phyloP scores from a whole-genome alignment of 139 green algal species.

The Chlamydomonas schloesseri region DNA sequence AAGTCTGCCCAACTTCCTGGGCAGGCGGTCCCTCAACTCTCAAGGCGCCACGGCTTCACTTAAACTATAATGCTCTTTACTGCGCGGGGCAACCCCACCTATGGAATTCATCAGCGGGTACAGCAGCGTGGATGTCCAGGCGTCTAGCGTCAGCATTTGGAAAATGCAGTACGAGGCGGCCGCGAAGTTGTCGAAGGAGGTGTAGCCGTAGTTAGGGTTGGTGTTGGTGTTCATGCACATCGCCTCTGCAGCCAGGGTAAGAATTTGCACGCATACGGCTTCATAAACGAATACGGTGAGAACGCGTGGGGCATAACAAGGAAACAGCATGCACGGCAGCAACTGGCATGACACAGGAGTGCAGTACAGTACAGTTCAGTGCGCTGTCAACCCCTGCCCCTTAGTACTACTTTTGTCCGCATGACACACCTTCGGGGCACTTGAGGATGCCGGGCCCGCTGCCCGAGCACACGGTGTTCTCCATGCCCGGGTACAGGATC shows the following conservation, averaged over 20 bases:
- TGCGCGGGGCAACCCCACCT: not conserved
- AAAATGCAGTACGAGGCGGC: conserved; percentile 43
- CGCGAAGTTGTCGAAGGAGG: conserved; percentile 73
- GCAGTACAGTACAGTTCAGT: too few species aligned
- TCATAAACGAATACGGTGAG: too few species aligned
- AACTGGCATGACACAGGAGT: too few species aligned
- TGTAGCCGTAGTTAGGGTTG: conserved; percentile 48
- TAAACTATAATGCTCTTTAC: too few species aligned
- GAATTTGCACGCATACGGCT: too few species aligned
- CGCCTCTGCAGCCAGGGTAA: not conserved
- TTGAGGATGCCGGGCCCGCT: conserved; percentile 1
- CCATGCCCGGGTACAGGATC: conserved; percentile 16
- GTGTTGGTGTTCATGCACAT: conserved; percentile 6
- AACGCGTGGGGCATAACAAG: not conserved
- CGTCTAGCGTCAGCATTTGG: conserved; percentile 67
- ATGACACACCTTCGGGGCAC: conserved; percentile 18
- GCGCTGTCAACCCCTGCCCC: too few species aligned
- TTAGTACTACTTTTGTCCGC: too few species aligned
- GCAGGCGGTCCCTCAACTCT: too few species aligned
- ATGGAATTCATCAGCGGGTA: conserved; percentile 55
- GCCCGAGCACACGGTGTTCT: conserved; percentile 27
- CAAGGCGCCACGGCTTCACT: too few species aligned
- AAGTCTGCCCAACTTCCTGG: too few species aligned
- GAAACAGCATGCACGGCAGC: too few species aligned
- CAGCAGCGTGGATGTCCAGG: conserved; percentile 65